A percentile compares a stretch with the other conserved stretches of the same genome.
phyloP scores from a whole-genome alignment of 2,329 filamentous ascomycete genomes.

The Pyrenochaeta sp. region DNA sequence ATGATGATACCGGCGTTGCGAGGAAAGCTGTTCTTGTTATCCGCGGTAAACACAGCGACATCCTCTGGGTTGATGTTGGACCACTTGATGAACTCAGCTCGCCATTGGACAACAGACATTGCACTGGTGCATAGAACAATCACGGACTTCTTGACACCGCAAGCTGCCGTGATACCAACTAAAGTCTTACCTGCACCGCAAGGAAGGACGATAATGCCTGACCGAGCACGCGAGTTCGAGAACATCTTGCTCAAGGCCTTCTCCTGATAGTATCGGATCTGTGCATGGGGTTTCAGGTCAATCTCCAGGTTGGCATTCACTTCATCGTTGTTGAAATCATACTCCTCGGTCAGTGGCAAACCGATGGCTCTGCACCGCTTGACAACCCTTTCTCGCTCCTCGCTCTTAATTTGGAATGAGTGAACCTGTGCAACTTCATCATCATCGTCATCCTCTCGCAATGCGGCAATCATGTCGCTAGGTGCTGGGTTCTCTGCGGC shows the following conservation, averaged over 20 bases:
- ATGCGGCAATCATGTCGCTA: conserved; percentile 72
- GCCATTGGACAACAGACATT: conserved; percentile 98
- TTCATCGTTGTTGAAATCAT: conserved; percentile 93
- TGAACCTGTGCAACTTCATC: conserved; percentile 89
- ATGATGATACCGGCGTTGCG: conserved; percentile 95
- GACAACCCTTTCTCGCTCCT: conserved; percentile 84
- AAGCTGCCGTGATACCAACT: conserved; percentile 97
- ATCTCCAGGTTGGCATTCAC: conserved; percentile 92
- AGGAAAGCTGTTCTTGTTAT: conserved; percentile 85
- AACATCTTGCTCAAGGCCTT: conserved; percentile 99
- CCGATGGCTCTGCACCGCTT: conserved; percentile 88
- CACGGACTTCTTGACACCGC: conserved; percentile 95
- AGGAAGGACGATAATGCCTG: conserved; percentile 94
- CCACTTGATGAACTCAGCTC: conserved; percentile 97
- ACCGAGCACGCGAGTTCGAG: conserved; percentile 95
- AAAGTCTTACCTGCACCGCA: conserved; percentile 97
- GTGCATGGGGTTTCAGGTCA: conserved; percentile 85
- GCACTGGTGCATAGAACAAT: conserved; percentile 96
- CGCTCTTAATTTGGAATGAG: conserved; percentile 87
- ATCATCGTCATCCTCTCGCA: conserved; percentile 77
- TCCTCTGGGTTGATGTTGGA: conserved; percentile 96
- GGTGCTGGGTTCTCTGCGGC: conserved; percentile 40
- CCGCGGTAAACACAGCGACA: conserved; percentile 93
- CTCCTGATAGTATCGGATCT: conserved; percentile 95
- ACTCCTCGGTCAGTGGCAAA: conserved; percentile 91